Conservation (phyloP, 768 basidiomycete genomes). For the Postia placenta region DNA sequence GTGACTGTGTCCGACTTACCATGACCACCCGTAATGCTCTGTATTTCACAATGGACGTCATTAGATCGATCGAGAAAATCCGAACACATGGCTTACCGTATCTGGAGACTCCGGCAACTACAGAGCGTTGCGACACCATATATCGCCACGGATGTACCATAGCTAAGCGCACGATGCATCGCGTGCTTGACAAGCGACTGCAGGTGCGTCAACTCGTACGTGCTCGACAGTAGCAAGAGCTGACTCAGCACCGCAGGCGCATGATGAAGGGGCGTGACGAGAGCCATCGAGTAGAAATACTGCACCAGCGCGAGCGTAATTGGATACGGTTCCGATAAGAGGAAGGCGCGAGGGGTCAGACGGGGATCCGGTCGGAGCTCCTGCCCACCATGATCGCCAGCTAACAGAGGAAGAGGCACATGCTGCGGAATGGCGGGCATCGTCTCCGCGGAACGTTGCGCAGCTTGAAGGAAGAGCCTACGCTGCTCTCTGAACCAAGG, state of each 20-base stretch:
- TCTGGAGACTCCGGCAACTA: constrained; percentile 83
- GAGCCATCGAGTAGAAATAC: constrained; percentile 85
- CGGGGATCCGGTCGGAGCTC: constrained; percentile 68
- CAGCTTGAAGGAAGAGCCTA: constrained; percentile 49
- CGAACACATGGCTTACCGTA: constrained; percentile 49
- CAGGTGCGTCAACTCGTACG: constrained; percentile 74
- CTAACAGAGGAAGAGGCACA: constrained; percentile 55
- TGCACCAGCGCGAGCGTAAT: constrained; percentile 86
- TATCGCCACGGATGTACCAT: constrained; percentile 81
- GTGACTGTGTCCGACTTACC: constrained; percentile 34
- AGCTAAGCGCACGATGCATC: constrained; percentile 84
- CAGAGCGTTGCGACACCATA: constrained; percentile 95
- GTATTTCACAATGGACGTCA: constrained; percentile 1
- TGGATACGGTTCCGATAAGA: constrained; percentile 85
- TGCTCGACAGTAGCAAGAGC: constrained; percentile 76
- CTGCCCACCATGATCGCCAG: constrained; percentile 40
- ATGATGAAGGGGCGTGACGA: constrained; percentile 89
- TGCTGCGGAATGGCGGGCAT: constrained; percentile 59
- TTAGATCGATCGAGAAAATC: constrained; percentile 1
- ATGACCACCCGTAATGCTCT: constrained; percentile 82
- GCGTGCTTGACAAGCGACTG: constrained; percentile 84
- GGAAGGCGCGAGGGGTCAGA: constrained; percentile 70
- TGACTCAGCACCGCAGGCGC: constrained; percentile 86
- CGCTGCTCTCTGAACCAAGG: constrained; percentile 87
- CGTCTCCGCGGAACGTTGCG: constrained; percentile 47